These are phyloP conservation scores for Rubus idaeus DNA, from an alignment of 306 rosid species.

Conservation along the genomic window DNA sequence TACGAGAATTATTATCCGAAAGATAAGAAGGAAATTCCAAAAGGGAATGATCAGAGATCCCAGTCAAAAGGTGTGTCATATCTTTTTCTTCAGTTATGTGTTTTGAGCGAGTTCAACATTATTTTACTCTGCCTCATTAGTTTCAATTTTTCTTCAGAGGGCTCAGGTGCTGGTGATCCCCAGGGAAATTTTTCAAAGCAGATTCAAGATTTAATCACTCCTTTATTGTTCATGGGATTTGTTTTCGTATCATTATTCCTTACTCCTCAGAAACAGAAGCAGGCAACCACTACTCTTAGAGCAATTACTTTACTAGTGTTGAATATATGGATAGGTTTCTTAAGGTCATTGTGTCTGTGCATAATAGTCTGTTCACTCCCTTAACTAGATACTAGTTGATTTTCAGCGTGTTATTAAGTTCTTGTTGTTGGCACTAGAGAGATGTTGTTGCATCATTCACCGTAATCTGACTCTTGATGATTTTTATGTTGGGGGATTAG, in stretches of 20 bases:
- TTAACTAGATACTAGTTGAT: neutral
- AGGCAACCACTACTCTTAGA: conserved; percentile 40
- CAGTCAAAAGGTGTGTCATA: conserved; percentile 32
- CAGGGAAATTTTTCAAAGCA: conserved; percentile 50
- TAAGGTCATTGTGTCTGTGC: neutral
- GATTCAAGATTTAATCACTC: conserved; percentile 47
- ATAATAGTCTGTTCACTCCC: neutral
- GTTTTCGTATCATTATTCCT: conserved; percentile 50
- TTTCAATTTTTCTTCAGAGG: conserved; percentile 41
- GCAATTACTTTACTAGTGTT: neutral
- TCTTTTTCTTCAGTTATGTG: neutral
- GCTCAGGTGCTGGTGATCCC: conserved; percentile 57
- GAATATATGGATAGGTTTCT: neutral
- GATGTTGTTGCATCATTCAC: neutral
- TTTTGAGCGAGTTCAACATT: conserved; percentile 1
- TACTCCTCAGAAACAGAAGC: conserved; percentile 59
- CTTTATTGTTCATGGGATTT: conserved; percentile 51
- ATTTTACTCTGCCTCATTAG: neutral
- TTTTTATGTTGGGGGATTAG: neutral
- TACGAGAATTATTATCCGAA: conserved; percentile 41
- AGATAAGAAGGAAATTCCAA: conserved; percentile 30
- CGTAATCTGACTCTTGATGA: neutral
- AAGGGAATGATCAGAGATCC: conserved; percentile 30
- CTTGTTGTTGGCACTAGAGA: neutral
- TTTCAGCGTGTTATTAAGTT: neutral